A percentile compares a stretch with the other conserved stretches of the same genome.
Conservation (phyloP, 176 grass and related monocot genomes). For the Bolboschoenus planiculmis region DNA sequence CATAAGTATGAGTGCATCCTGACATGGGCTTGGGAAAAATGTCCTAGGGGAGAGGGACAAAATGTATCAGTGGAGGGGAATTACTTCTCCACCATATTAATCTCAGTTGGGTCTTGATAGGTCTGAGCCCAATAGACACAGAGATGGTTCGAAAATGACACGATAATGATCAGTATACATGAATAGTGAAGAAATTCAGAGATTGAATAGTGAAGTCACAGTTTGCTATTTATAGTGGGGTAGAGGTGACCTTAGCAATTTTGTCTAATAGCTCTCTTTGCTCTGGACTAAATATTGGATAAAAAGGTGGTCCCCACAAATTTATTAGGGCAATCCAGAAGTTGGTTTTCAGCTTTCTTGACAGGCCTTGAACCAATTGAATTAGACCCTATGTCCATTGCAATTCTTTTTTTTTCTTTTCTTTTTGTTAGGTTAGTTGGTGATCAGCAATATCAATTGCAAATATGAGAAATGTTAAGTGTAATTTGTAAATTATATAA, state of each 20-base stretch:
- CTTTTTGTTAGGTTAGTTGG: background rate
- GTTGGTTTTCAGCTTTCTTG: background rate
- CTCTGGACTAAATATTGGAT: background rate
- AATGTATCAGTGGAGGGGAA: background rate
- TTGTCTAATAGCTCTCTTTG: background rate
- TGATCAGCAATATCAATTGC: background rate
- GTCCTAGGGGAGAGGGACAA: background rate
- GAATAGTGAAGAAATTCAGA: background rate
- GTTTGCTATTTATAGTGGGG: background rate
- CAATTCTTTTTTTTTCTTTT: background rate
- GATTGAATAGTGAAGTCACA: background rate
- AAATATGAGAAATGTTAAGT: background rate
- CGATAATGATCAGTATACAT: background rate
- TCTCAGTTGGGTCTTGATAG: background rate
- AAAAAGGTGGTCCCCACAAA: background rate
- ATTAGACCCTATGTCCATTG: background rate
- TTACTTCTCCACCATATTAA: background rate
- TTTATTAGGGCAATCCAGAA: background rate
- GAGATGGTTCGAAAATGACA: background rate
- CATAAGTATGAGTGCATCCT: background rate
- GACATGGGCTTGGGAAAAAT: background rate
- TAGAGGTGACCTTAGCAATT: background rate
- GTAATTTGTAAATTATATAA: background rate
- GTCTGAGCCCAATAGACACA: background rate
- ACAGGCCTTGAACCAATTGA: background rate